Percentiles rank a stretch among this genome's conserved stretches.
Evolutionary conservation across 2,329 filamentous ascomycete genomes (phyloP).

Genomic region (Rugonectria rugulosa): DNA sequence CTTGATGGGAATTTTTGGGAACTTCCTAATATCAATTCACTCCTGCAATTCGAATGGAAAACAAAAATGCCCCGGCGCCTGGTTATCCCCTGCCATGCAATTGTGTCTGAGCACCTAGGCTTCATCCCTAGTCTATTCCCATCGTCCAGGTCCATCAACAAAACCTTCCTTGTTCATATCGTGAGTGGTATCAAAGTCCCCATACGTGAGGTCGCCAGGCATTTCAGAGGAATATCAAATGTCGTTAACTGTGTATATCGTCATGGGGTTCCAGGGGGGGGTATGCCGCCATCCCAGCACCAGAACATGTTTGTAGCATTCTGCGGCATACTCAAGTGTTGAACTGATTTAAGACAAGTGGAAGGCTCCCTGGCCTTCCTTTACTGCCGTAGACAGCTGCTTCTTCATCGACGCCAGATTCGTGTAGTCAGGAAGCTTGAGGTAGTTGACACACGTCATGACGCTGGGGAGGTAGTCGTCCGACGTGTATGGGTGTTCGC

Average conservation of each 20-base stretch:
- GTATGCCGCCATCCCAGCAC: background rate
- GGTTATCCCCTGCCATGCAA: slow-evolving; percentile 36
- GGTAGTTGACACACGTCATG: slow-evolving; percentile 99
- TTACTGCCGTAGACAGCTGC: slow-evolving; percentile 84
- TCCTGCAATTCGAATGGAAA: slow-evolving; percentile 29
- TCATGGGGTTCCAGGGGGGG: background rate
- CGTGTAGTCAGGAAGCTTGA: slow-evolving; percentile 96
- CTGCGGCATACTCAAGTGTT: background rate
- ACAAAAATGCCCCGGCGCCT: slow-evolving; percentile 33
- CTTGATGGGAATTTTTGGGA: slow-evolving; percentile 17
- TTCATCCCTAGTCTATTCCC: slow-evolving; percentile 38
- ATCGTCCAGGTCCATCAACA: slow-evolving; percentile 30
- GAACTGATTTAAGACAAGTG: slow-evolving; percentile 76
- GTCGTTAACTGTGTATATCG: slow-evolving; percentile 12
- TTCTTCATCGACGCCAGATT: slow-evolving; percentile 77
- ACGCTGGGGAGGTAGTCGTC: slow-evolving; percentile 99
- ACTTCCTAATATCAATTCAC: slow-evolving; percentile 25
- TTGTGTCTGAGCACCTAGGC: slow-evolving; percentile 23
- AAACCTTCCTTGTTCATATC: slow-evolving; percentile 31
- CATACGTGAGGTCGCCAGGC: slow-evolving; percentile 29
- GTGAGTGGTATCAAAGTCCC: slow-evolving; percentile 33
- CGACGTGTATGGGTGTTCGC: slow-evolving; percentile 88
- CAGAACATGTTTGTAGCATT: background rate
- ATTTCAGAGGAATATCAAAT: slow-evolving; percentile 16
- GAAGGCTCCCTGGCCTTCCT: slow-evolving; percentile 96